Conservation (phyloP, 805 yeast genomes). For the Candida parachauliodes region DNA sequence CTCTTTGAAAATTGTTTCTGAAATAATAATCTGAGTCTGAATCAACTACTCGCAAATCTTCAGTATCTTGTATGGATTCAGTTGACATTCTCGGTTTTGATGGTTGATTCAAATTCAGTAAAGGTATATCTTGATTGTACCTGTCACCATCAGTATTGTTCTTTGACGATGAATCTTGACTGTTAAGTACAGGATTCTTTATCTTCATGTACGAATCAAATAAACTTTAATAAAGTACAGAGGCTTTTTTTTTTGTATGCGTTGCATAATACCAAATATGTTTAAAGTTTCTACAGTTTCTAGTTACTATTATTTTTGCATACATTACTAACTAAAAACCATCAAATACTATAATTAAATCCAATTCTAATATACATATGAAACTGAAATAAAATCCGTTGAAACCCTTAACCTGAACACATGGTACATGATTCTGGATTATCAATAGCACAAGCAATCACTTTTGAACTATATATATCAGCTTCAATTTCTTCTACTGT, state of each 20-base stretch:
- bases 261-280: no score
- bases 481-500: conserved; percentile 42
- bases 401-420: conserved; percentile 81
- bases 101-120: background rate
- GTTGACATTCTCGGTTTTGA: background rate
- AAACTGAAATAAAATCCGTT: conserved; percentile 4
- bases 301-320: background rate
- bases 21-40: background rate
- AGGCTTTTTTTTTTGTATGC: no score
- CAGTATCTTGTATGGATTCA: background rate
- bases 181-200: no score
- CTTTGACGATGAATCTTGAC: no score
- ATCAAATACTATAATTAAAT: background rate
- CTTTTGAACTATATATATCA: conserved; percentile 90
- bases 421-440: conserved; percentile 97
- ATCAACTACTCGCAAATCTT: conserved; percentile 2
- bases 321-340: conserved; percentile 3
- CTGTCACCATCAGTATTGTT: no score
- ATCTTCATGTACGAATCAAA: no score
- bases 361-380: conserved; percentile 1
- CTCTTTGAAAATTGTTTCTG: background rate
- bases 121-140: conserved; percentile 3
- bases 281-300: no score
- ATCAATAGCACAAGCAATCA: conserved; percentile 92
- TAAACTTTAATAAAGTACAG: no score